Evolutionary conservation across 2,329 filamentous ascomycete species (phyloP).

Genomic region (Colletotrichum trifolii): DNA sequence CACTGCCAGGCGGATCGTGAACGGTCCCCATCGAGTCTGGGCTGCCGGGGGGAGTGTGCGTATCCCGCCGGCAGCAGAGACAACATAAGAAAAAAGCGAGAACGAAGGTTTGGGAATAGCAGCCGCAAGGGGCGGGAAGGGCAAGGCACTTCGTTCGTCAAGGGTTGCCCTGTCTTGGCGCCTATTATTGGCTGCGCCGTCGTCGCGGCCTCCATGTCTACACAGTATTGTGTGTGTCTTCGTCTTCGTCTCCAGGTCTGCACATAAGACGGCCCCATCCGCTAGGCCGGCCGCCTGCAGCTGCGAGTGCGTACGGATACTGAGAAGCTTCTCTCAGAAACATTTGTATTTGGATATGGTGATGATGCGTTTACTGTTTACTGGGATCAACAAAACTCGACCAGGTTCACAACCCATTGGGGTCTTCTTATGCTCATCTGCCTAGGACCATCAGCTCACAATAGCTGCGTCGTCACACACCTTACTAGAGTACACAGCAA

Average conservation of each 20-base stretch:
- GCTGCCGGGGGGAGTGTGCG: constrained; percentile 18
- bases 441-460: not conserved
- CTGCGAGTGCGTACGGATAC: too few relatives aligned
- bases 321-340: too few relatives aligned
- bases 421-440: constrained; percentile 3
- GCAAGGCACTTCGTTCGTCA: constrained; percentile 17
- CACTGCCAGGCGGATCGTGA: constrained; percentile 17
- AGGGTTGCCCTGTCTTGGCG: constrained; percentile 6
- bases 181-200: constrained; percentile 25
- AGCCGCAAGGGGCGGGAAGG: not conserved
- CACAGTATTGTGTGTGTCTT: not conserved
- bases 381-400: too few relatives aligned
- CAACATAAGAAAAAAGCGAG: constrained; percentile 11
- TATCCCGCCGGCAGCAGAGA: constrained; percentile 10
- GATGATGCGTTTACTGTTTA: too few relatives aligned
- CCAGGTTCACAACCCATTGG: not conserved
- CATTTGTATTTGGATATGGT: too few relatives aligned
- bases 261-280: too few relatives aligned
- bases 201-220: constrained; percentile 8
- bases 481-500: too few relatives aligned
- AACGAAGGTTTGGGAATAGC: constrained; percentile 12
- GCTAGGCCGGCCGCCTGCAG: too few relatives aligned
- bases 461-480: too few relatives aligned
- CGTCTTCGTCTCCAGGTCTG: not conserved
- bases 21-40: constrained; percentile 13